Percentiles rank a stretch among this genome's conserved stretches.
phyloP scores from a whole-genome alignment of 2,329 filamentous ascomycete species.

The Periconia macrospinosa region DNA sequence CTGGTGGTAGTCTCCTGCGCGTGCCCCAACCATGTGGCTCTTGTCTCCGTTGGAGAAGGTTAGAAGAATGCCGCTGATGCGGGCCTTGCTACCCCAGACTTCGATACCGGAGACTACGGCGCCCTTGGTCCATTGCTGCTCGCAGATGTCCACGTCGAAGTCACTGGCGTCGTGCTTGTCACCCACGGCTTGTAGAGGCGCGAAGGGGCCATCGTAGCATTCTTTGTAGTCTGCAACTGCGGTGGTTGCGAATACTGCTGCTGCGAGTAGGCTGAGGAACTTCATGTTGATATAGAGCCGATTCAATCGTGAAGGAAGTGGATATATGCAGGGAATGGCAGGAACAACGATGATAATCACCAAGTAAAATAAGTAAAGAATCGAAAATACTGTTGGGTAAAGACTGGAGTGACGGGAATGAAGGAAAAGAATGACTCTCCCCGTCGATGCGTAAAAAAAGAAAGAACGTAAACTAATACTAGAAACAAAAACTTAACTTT shows the following conservation, averaged over 20 bases:
- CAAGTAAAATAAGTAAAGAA: too few species aligned
- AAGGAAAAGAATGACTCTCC: too few species aligned
- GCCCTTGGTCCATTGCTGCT: slow-evolving; percentile 1
- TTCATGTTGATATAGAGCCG: background rate
- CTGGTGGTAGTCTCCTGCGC: background rate
- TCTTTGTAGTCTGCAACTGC: background rate
- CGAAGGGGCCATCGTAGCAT: slow-evolving; percentile 4
- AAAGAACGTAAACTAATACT: too few species aligned
- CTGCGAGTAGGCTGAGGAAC: background rate
- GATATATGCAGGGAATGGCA: too few species aligned
- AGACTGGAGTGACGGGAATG: too few species aligned
- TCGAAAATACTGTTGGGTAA: too few species aligned
- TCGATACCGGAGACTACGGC: slow-evolving; percentile 1
- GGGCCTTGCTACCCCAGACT: slow-evolving; percentile 5
- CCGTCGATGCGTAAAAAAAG: too few species aligned
- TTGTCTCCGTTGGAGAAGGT: slow-evolving; percentile 3
- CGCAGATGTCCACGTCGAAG: slow-evolving; percentile 6
- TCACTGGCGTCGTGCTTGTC: slow-evolving; percentile 4
- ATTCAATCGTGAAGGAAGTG: background rate
- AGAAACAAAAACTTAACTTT: too few species aligned
- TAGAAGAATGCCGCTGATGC: slow-evolving; percentile 2
- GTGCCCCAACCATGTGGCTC: slow-evolving; percentile 1
- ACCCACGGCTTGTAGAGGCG: background rate
- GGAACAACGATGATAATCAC: too few species aligned
- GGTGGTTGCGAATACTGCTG: background rate